phyloP scores from a whole-genome alignment of 129 eudicot genomes.

The Centaurea solstitialis region DNA sequence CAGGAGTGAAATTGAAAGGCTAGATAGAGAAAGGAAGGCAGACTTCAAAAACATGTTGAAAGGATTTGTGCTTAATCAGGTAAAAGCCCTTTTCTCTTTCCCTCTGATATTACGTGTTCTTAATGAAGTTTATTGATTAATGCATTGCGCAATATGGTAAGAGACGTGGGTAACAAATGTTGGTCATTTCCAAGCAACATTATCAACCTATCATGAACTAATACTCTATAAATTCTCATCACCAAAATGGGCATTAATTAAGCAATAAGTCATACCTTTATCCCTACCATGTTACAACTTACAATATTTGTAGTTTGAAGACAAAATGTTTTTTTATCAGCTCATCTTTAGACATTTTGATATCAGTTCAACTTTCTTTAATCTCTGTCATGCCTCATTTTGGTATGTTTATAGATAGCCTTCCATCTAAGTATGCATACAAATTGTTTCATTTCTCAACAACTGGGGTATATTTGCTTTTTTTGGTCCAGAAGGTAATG shows the following conservation, averaged over 20 bases:
- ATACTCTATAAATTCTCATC: background rate
- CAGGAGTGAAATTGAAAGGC: slow-evolving; percentile 65
- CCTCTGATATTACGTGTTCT: background rate
- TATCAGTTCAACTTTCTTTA: no score
- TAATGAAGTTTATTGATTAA: background rate
- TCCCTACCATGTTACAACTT: no score
- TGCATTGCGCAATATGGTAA: background rate
- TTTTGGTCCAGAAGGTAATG: background rate
- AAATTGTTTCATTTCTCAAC: background rate
- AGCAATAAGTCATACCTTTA: background rate
- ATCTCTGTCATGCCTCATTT: no score
- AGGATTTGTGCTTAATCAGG: slow-evolving; percentile 91
- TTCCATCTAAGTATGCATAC: background rate
- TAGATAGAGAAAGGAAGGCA: slow-evolving; percentile 63
- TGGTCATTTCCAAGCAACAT: background rate
- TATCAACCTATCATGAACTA: background rate
- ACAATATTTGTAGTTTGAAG: no score
- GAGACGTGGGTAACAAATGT: background rate
- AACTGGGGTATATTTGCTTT: background rate
- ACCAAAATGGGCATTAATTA: background rate
- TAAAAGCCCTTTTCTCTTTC: slow-evolving; percentile 26
- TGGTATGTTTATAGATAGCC: background rate
- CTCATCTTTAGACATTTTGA: background rate
- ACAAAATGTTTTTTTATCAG: no score
- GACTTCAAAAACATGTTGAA: slow-evolving; percentile 80